Evolutionary conservation across 2,329 filamentous ascomycete species (phyloP).

Genomic region (Septoria petroselini): DNA sequence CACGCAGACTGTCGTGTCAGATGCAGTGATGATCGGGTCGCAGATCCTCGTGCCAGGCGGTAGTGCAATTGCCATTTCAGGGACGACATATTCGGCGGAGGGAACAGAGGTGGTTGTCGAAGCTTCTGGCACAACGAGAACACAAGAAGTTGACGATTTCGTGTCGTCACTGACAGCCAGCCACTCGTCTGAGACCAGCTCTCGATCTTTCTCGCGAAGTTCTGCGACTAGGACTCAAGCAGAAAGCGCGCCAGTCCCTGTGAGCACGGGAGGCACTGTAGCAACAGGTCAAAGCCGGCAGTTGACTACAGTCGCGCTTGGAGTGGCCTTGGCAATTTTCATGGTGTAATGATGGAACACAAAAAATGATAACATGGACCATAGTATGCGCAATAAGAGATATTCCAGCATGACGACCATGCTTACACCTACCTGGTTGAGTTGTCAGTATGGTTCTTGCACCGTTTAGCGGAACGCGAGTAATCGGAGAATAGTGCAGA

Average conservation of each 20-base stretch:
- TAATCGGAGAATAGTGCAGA: too few species aligned
- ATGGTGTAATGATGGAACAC: too few species aligned
- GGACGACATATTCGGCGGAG: slow-evolving; percentile 18
- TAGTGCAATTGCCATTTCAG: slow-evolving; percentile 12
- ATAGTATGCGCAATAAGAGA: too few species aligned
- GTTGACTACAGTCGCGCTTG: background rate
- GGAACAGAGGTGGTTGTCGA: slow-evolving; percentile 12
- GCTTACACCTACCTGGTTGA: too few species aligned
- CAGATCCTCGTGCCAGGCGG: slow-evolving; percentile 23
- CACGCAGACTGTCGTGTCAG: slow-evolving; percentile 11
- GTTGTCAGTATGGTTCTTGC: too few species aligned
- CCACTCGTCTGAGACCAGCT: background rate
- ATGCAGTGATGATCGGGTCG: slow-evolving; percentile 10
- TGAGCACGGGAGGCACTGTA: background rate
- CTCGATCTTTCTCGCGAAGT: background rate
- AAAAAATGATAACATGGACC: too few species aligned
- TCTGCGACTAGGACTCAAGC: background rate
- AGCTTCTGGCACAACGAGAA: background rate
- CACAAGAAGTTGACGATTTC: slow-evolving; percentile 2
- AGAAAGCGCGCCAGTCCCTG: background rate
- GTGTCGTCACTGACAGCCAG: background rate
- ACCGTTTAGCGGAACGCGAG: too few species aligned
- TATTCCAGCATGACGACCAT: too few species aligned
- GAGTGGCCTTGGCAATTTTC: slow-evolving; percentile 1
- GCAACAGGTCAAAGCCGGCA: background rate